Conservation (phyloP, 768 basidiomycete species). For the Trametes cingulata region DNA sequence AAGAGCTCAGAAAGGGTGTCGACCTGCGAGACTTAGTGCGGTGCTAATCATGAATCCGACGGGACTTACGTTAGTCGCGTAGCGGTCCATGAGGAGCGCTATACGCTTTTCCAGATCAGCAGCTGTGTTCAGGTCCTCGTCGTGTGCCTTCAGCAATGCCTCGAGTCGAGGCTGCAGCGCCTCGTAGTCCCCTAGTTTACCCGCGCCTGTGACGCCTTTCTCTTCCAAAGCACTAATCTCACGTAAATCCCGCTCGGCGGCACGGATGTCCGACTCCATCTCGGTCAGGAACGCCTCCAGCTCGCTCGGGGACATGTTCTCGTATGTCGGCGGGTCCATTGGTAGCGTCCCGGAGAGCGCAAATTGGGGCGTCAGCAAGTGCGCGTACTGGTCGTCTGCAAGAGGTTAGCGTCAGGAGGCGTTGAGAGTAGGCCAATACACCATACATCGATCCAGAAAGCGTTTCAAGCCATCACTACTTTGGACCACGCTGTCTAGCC, state of each 20-base stretch:
- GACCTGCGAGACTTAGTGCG: slow-evolving; percentile 45
- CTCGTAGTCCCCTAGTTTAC: slow-evolving; percentile 71
- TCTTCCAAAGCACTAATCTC: slow-evolving; percentile 73
- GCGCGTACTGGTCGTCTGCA: slow-evolving; percentile 76
- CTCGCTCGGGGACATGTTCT: slow-evolving; percentile 65
- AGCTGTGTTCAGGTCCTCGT: slow-evolving; percentile 59
- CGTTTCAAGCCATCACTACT: slow-evolving; percentile 69
- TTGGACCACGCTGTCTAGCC: slow-evolving; percentile 58
- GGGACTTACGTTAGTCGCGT: slow-evolving; percentile 67
- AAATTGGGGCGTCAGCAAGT: slow-evolving; percentile 72
- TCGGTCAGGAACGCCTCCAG: slow-evolving; percentile 71
- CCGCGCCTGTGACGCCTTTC: slow-evolving; percentile 71
- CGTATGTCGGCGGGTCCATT: slow-evolving; percentile 52
- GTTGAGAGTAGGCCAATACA: slow-evolving; percentile 2
- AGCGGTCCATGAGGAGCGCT: slow-evolving; percentile 61
- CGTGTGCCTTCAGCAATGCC: slow-evolving; percentile 54
- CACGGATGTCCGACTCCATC: slow-evolving; percentile 83
- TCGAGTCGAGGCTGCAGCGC: slow-evolving; percentile 67
- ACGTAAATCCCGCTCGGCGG: slow-evolving; percentile 78
- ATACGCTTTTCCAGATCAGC: slow-evolving; percentile 66
- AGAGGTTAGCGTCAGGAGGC: background rate
- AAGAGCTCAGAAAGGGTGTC: slow-evolving; percentile 83
- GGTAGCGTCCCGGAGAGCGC: slow-evolving; percentile 66
- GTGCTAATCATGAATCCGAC: background rate
- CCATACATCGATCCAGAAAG: slow-evolving; percentile 75